Conservation (phyloP, 768 basidiomycete genomes). For the Tulasnella sp. region DNA sequence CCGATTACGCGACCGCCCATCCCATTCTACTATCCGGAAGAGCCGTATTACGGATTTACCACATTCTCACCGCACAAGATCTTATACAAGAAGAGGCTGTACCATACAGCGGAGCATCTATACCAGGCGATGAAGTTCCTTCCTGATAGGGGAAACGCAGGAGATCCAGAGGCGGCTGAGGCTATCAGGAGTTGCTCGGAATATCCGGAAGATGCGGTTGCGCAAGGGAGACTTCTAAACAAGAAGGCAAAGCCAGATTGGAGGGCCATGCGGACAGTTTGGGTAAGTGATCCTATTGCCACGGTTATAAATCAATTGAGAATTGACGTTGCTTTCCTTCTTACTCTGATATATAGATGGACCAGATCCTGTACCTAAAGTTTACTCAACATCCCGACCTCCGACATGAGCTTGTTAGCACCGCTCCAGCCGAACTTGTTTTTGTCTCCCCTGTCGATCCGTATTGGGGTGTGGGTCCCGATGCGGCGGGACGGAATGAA, state of each 20-base stretch:
- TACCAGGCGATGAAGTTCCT: conserved; percentile 56
- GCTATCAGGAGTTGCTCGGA: conserved; percentile 48
- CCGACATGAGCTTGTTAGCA: conserved; percentile 42
- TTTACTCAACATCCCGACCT: conserved; percentile 60
- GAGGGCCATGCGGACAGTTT: conserved; percentile 39
- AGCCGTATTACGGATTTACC: conserved; percentile 33
- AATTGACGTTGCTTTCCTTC: not conserved
- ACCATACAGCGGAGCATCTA: conserved; percentile 65
- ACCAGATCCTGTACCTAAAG: conserved; percentile 55
- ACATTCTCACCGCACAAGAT: conserved; percentile 59
- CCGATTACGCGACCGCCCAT: not conserved
- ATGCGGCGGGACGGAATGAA: conserved; percentile 50
- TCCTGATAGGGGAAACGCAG: conserved; percentile 22
- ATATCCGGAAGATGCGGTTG: conserved; percentile 41
- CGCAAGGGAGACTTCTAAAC: conserved; percentile 25
- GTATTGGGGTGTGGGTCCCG: conserved; percentile 61
- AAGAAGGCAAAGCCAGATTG: conserved; percentile 47
- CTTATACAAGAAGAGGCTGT: conserved; percentile 42
- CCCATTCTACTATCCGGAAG: conserved; percentile 13
- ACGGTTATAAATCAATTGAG: not conserved
- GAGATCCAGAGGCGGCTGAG: conserved; percentile 45
- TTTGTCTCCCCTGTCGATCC: conserved; percentile 43
- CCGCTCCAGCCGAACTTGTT: conserved; percentile 38
- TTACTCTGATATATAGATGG: conserved; percentile 38
- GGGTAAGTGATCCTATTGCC: conserved; percentile 31